phyloP scores from a whole-genome alignment of 352 stramenopile species.

The Phytophthora citrophthora region DNA sequence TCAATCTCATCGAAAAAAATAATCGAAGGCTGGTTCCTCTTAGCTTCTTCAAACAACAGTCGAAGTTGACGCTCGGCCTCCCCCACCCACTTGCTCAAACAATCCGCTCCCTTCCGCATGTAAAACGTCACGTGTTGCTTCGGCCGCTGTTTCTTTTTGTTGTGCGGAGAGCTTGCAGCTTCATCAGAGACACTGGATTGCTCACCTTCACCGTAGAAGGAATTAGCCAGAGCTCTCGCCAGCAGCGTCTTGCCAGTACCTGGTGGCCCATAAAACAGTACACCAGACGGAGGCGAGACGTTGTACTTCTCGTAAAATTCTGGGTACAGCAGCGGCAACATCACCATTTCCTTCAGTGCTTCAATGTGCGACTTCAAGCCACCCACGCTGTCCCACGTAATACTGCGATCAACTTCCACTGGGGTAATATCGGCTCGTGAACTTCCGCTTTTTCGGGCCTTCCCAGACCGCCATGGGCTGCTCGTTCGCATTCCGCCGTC shows the following conservation, averaged over 20 bases:
- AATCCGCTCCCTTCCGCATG: slow-evolving; percentile 94
- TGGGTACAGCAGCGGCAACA: slow-evolving; percentile 92
- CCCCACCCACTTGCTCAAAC: slow-evolving; percentile 92
- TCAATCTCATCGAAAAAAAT: slow-evolving; percentile 97
- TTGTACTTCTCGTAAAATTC: slow-evolving; percentile 94
- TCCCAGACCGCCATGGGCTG: slow-evolving; percentile 40
- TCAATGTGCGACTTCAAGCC: slow-evolving; percentile 87
- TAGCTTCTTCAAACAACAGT: slow-evolving; percentile 92
- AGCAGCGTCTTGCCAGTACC: slow-evolving; percentile 94
- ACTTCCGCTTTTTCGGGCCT: slow-evolving; percentile 42
- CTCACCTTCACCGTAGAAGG: slow-evolving; percentile 33
- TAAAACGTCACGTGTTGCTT: slow-evolving; percentile 91
- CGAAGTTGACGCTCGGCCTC: slow-evolving; percentile 92
- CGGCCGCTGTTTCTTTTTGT: slow-evolving; percentile 22
- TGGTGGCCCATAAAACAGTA: slow-evolving; percentile 91
- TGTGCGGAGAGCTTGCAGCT: not conserved
- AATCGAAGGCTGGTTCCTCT: slow-evolving; percentile 91
- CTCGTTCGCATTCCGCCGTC: slow-evolving; percentile 73
- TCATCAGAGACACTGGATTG: slow-evolving; percentile 4
- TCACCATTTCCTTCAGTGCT: slow-evolving; percentile 94
- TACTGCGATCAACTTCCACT: slow-evolving; percentile 79
- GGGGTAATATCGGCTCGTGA: slow-evolving; percentile 82
- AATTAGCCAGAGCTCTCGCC: slow-evolving; percentile 90
- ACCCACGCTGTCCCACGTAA: slow-evolving; percentile 89
- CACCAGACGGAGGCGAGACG: slow-evolving; percentile 80